Evolutionary conservation across 768 basidiomycete species (phyloP).

Genomic region (Megacollybia marginata): DNA sequence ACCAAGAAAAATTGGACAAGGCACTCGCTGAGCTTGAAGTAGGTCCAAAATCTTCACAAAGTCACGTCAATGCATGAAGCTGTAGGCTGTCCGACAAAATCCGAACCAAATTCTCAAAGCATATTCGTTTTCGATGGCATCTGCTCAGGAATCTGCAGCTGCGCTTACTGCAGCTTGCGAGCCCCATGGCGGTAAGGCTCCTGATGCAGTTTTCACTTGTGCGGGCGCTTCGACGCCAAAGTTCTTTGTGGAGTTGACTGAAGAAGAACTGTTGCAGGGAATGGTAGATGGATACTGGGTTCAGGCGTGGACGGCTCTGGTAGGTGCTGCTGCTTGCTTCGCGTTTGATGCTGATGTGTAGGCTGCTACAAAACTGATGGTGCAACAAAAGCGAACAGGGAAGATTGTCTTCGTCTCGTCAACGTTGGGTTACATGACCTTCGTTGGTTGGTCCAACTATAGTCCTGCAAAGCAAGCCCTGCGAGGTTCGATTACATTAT

Average conservation of each 20-base stretch:
- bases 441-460: slow-evolving; percentile 76
- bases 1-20: slow-evolving; percentile 51
- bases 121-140: slow-evolving; percentile 60
- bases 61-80: background rate
- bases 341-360: slow-evolving; percentile 17
- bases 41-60: slow-evolving; percentile 11
- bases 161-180: slow-evolving; percentile 58
- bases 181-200: slow-evolving; percentile 47
- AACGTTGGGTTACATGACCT: slow-evolving; percentile 64
- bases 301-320: slow-evolving; percentile 51
- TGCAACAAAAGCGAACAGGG: slow-evolving; percentile 44
- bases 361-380: slow-evolving; percentile 65
- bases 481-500: slow-evolving; percentile 42
- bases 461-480: slow-evolving; percentile 82
- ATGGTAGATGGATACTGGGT: slow-evolving; percentile 41
- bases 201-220: slow-evolving; percentile 75
- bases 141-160: slow-evolving; percentile 41
- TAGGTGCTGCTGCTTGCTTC: slow-evolving; percentile 19
- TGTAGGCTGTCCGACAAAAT: slow-evolving; percentile 44
- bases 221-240: slow-evolving; percentile 68
- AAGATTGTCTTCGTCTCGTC: slow-evolving; percentile 77
- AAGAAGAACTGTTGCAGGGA: slow-evolving; percentile 44
- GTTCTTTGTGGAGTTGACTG: slow-evolving; percentile 66
- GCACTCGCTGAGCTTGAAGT: slow-evolving; percentile 66
- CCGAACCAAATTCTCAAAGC: slow-evolving; percentile 55